phyloP scores from a whole-genome alignment of 768 basidiomycete species.

The Amanita exitialis region DNA sequence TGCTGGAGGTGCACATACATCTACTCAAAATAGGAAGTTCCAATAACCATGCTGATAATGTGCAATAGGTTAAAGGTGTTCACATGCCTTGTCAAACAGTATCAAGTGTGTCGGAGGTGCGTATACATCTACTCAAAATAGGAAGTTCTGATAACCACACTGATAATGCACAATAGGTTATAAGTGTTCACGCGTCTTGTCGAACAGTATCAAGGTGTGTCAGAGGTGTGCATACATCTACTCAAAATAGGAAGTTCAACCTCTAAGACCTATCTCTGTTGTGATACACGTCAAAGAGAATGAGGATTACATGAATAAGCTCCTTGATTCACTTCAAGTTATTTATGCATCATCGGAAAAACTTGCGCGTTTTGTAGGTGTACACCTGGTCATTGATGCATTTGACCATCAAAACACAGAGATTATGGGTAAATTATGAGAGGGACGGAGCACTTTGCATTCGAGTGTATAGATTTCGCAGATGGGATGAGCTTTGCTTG shows the following conservation, averaged over 20 bases:
- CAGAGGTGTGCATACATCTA: no score
- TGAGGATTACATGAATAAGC: constrained; percentile 30
- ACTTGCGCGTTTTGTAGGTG: constrained; percentile 66
- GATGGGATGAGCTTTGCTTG: constrained; percentile 47
- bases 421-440: constrained; percentile 37
- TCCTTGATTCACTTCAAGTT: constrained; percentile 53
- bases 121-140: no score
- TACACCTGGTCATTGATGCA: constrained; percentile 77
- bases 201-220: no score
- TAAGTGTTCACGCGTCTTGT: no score
- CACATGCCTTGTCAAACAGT: constrained; percentile 55
- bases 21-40: no score
- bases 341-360: constrained; percentile 57
- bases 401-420: constrained; percentile 51
- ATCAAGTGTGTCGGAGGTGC: no score
- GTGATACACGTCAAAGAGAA: constrained; percentile 64
- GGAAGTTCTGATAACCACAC: no score
- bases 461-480: constrained; percentile 61
- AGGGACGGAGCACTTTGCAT: constrained; percentile 62
- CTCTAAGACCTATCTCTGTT: constrained; percentile 82
- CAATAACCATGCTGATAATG: no score
- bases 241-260: no score
- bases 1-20: no score
- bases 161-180: no score
- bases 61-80: no score